A percentile compares a stretch with the other conserved stretches of the same genome.
phyloP scores from a whole-genome alignment of 305 asterid species.

The Rubia tinctorum region DNA sequence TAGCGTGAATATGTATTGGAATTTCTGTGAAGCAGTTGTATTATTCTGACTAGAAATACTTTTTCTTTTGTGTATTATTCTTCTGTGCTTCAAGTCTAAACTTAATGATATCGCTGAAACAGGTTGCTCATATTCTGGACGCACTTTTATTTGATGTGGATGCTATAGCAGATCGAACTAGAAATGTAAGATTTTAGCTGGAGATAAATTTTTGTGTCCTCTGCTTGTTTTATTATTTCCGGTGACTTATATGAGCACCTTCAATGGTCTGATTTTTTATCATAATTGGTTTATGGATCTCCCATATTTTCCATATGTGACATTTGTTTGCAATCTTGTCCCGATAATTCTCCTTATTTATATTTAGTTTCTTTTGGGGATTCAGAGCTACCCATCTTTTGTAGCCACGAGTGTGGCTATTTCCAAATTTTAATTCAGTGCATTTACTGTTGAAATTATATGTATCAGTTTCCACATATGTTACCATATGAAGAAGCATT shows the following conservation, averaged over 20 bases:
- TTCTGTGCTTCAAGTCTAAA: not conserved
- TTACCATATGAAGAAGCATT: conserved; percentile 94
- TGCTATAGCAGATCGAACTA: conserved; percentile 74
- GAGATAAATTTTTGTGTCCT: not conserved
- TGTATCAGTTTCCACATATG: conserved; percentile 90
- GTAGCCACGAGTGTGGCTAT: not conserved
- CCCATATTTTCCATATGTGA: not conserved
- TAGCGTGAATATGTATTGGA: conserved; percentile 9
- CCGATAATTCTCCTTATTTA: not conserved
- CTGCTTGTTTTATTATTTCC: not conserved
- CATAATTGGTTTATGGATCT: not conserved
- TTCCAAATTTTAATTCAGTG: not conserved
- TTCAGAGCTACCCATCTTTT: not conserved
- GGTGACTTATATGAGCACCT: not conserved
- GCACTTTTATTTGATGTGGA: conserved; percentile 97
- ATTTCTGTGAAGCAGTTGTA: not conserved
- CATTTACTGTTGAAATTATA: conserved; percentile 5
- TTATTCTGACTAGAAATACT: not conserved
- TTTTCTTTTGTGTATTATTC: not conserved
- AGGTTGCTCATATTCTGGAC: conserved; percentile 99
- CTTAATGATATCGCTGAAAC: conserved; percentile 22
- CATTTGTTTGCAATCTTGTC: not conserved
- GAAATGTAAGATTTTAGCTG: conserved; percentile 52
- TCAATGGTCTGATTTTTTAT: not conserved
- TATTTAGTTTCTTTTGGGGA: not conserved